Base-by-base conservation (phyloP, 129 eudicot species). In the Solidago caesia region DNA sequence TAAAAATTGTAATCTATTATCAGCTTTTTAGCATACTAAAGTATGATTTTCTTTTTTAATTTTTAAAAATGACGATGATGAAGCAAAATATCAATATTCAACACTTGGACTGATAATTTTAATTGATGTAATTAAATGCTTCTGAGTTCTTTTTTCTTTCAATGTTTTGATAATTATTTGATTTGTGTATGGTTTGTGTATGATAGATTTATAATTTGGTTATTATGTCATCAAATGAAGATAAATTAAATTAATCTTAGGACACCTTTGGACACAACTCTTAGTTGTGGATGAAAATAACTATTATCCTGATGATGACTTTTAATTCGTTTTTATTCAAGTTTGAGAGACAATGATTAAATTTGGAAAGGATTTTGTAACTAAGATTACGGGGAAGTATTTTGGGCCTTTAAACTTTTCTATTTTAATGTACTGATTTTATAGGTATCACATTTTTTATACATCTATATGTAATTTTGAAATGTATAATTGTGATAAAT, bases 261-360 rank as follows among this genome's bases (percentile, higher is more conserved):
- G 84, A 82, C 85, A 82, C 85, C 85, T 67, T 82, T 82, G 85
- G 85, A 83, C 86, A 75, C 86, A n/a, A 6, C 75, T 56, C 47
- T 15, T 46, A 21, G 81, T 75, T 79, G 84, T 79, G 87, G 76
- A 55, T 83, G 81, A 83, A 77, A 83, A 74, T 59, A 27, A 52
- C 39, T 44, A 57, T 75, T 80, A 9, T 69, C 71, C 87, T 79
- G 87, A 83, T 79, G 87, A 64, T 79, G 60, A 55, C 66, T 26
- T 1, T 47, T 45, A 6, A 46, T 46, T 6, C 7, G 1, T 46
- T 46, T 0, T 46, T 46, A 4, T 5, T 29, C 39, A 33, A 33
- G 39, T 33, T 33, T 33, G 39, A 33, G 0, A 33, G 39, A 3
- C 39, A 33, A 33, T 33, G 39, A 33, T 33, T 33, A 33, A 21